A percentile compares a stretch with the other conserved stretches of the same genome.
phyloP scores from a whole-genome alignment of 1,284 basidiomycete genomes.

The Sporisorium reilianum region DNA sequence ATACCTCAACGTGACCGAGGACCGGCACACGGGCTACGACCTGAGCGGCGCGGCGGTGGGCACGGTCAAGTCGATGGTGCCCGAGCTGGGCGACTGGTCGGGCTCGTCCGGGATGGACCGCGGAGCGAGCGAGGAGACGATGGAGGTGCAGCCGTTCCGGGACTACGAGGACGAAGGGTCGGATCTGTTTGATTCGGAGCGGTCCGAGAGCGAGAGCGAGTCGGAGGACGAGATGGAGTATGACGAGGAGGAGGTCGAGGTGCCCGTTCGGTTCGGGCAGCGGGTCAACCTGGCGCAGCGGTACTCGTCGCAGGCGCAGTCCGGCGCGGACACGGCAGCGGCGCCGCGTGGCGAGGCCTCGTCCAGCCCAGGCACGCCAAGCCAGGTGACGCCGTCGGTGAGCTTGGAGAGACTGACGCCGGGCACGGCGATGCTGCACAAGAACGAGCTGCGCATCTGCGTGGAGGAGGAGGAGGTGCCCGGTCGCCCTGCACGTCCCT shows the following conservation, averaged over 20 bases:
- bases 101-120: slow-evolving; percentile 12
- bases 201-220: slow-evolving; percentile 14
- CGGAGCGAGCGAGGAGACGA: slow-evolving; percentile 2
- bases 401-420: slow-evolving; percentile 25
- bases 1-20: slow-evolving; percentile 23
- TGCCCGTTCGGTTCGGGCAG: slow-evolving; percentile 42
- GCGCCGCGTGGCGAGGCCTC: too few relatives aligned
- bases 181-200: slow-evolving; percentile 38
- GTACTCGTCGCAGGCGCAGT: slow-evolving; percentile 1
- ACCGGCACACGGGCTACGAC: slow-evolving; percentile 26
- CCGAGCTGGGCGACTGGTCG: slow-evolving; percentile 42
- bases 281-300: slow-evolving; percentile 20
- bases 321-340: background rate
- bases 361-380: too few relatives aligned
- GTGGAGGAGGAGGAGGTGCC: slow-evolving; percentile 12
- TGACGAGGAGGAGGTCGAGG: slow-evolving; percentile 25
- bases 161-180: slow-evolving; percentile 49
- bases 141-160: slow-evolving; percentile 17
- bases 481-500: background rate
- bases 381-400: slow-evolving; percentile 11
- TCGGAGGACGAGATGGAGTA: slow-evolving; percentile 29
- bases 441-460: slow-evolving; percentile 27
- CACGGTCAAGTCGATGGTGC: slow-evolving; percentile 46
- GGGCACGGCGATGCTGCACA: slow-evolving; percentile 21
- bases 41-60: slow-evolving; percentile 15